A percentile compares a stretch with the other conserved stretches of the same genome.
phyloP scores from a whole-genome alignment of 441 rosid genomes.

The Pelargonium fulgidum region DNA sequence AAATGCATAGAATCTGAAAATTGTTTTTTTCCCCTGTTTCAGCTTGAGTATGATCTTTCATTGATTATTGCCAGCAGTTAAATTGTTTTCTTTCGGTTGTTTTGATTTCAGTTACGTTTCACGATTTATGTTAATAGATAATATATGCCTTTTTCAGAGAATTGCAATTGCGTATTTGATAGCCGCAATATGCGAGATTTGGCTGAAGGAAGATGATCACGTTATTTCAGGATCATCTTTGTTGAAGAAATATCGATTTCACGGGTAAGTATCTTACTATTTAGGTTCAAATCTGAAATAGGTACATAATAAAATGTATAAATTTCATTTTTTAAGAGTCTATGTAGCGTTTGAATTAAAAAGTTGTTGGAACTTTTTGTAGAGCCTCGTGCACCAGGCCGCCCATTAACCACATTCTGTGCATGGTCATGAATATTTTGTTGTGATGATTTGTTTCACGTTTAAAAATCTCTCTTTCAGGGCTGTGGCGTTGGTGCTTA shows the following conservation, averaged over 20 bases:
- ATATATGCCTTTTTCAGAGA: not conserved
- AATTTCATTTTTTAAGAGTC: too few relatives aligned
- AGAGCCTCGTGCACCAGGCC: too few relatives aligned
- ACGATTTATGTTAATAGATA: not conserved
- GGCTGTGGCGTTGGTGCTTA: constrained; percentile 40
- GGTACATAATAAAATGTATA: too few relatives aligned
- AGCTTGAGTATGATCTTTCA: not conserved
- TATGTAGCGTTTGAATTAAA: too few relatives aligned
- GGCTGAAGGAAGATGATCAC: constrained; percentile 6
- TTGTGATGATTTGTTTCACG: not conserved
- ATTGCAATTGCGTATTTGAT: constrained; percentile 5
- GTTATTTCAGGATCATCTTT: constrained; percentile 5
- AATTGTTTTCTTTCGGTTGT: not conserved
- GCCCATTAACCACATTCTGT: not conserved
- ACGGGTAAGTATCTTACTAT: not conserved
- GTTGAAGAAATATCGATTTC: not conserved
- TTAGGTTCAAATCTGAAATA: too few relatives aligned
- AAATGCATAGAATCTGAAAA: not conserved
- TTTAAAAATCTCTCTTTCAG: constrained; percentile 30
- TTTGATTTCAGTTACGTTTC: not conserved
- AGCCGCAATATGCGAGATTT: constrained; percentile 7
- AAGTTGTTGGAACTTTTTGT: too few relatives aligned
- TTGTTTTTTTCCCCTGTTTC: not conserved
- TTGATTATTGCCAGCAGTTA: not conserved
- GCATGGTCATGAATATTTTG: not conserved